Evolutionary conservation across 495 filamentous ascomycete genomes (phyloP), one percentile per base, ranked within the genome.

Genomic region (Cairneyella variabilis): DNA sequence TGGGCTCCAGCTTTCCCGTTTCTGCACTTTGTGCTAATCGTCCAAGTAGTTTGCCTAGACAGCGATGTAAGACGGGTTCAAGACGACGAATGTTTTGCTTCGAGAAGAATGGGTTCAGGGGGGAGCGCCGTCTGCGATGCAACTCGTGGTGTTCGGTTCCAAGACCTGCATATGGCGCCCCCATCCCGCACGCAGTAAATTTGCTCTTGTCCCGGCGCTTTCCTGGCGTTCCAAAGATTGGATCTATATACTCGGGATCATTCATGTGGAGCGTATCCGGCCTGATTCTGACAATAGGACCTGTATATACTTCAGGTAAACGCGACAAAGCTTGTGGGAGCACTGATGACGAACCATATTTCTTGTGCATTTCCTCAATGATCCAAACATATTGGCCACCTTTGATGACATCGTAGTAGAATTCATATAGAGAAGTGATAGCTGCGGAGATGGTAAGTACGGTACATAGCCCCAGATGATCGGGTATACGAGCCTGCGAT

Each of bases 211-310:
- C 32, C 17, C 48, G 42, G 1, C 18, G 22, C 12, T 45, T 38
- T 4, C 41, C 40, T 16, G 56, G 17, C 2, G 11, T 26, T 0
- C 26, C 28, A 59, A 77, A 83, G 9, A 83, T 27, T 17, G 66
- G 60, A 46, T 79, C 68, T 40, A 71, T 76, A 60, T 68, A 83
- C 7, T 74, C 66, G 0, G 74, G 72, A 60, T 83, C 77, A 30
- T 69, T 63, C 50, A 82, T 69, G 53, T 81, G 78, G 0, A 84
- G 32, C 48, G 80, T 78, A 41, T 72, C 54, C 0, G 83, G 80
- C 27, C 63, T 76, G 62, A 84, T 81, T 17, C 80, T 71, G 7
- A 83, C 66, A 43, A 85, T 82, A 7, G 80, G 80, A 3, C 81
- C 56, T 48, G 37, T 3, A 7, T 14, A 51, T 63, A 21, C 45